Evolutionary conservation across 164 flowering plant genomes (phyloP).

Genomic region (Piper betle): DNA sequence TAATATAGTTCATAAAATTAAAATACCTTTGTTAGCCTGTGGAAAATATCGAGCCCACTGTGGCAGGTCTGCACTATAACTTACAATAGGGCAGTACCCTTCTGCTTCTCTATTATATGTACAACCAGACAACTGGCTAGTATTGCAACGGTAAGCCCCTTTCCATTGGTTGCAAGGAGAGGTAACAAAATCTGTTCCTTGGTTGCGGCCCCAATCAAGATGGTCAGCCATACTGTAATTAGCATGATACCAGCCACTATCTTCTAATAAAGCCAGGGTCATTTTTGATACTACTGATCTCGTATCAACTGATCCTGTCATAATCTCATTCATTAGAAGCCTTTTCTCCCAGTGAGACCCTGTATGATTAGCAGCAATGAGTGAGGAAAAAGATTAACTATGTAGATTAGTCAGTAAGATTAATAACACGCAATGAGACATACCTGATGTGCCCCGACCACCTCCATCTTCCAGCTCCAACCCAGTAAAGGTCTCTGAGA

Average conservation of each 20-base stretch:
- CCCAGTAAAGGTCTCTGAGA: conserved; percentile 88
- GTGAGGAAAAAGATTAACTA: not conserved
- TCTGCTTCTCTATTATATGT: conserved; percentile 98
- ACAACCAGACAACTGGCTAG: conserved; percentile 94
- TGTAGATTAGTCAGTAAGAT: conserved; percentile 33
- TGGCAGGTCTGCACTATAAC: conserved; percentile 84
- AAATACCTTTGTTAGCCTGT: conserved; percentile 82
- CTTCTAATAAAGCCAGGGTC: conserved; percentile 95
- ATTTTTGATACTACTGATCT: conserved; percentile 96
- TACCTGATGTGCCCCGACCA: conserved; percentile 99
- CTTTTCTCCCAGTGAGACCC: conserved; percentile 99
- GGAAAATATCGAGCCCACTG: conserved; percentile 97
- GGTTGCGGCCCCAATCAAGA: conserved; percentile 95
- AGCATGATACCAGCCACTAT: conserved; percentile 98
- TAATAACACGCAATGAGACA: not conserved
- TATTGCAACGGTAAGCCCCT: conserved; percentile 95
- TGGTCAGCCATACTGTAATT: conserved; percentile 94
- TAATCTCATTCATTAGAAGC: conserved; percentile 97
- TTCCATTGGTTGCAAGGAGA: conserved; percentile 95
- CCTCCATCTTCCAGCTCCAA: conserved; percentile 99
- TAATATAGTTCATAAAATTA: not conserved
- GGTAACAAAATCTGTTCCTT: conserved; percentile 90
- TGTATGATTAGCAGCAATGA: conserved; percentile 17
- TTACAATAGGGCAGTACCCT: conserved; percentile 96
- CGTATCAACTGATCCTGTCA: conserved; percentile 99